phyloP scores from a whole-genome alignment of 2,329 filamentous ascomycete species.

The Dothistroma septosporum region DNA sequence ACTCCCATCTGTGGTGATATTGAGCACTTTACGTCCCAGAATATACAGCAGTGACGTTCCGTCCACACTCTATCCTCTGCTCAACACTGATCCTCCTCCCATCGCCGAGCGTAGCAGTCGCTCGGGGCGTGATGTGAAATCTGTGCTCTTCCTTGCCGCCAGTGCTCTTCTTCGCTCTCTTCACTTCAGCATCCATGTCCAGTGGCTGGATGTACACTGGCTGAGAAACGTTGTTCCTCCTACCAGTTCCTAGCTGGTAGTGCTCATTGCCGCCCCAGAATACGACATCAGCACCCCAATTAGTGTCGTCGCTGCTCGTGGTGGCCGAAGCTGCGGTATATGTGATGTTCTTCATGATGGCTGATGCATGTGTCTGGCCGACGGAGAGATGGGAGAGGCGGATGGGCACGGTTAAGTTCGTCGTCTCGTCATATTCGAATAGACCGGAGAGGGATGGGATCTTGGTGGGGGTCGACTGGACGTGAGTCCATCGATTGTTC shows the following conservation, averaged over 20 bases:
- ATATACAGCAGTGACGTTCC: slow-evolving; percentile 77
- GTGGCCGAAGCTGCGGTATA: slow-evolving; percentile 45
- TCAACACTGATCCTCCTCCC: slow-evolving; percentile 72
- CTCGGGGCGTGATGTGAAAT: slow-evolving; percentile 74
- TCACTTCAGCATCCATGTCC: slow-evolving; percentile 60
- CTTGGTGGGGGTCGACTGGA: slow-evolving; percentile 72
- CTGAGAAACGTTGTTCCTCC: slow-evolving; percentile 70
- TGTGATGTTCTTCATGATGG: slow-evolving; percentile 76
- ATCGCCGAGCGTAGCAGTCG: slow-evolving; percentile 61
- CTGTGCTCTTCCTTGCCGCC: slow-evolving; percentile 63
- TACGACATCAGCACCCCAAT: slow-evolving; percentile 83
- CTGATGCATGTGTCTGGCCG: slow-evolving; percentile 75
- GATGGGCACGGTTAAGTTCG: slow-evolving; percentile 68
- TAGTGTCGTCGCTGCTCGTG: slow-evolving; percentile 62
- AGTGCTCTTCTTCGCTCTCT: slow-evolving; percentile 57
- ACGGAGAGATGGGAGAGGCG: slow-evolving; percentile 68
- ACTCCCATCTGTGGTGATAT: not conserved
- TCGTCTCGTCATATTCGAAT: slow-evolving; percentile 78
- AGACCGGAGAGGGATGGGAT: slow-evolving; percentile 79
- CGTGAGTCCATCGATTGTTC: slow-evolving; percentile 83
- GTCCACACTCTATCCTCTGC: slow-evolving; percentile 83
- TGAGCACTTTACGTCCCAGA: slow-evolving; percentile 44
- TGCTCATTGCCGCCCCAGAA: slow-evolving; percentile 96
- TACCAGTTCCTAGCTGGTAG: slow-evolving; percentile 89
- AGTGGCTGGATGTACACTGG: slow-evolving; percentile 77